These are phyloP conservation scores for Nakazawaea ernobii DNA, from an alignment of 805 yeast genomes.

Conservation along the genomic window DNA sequence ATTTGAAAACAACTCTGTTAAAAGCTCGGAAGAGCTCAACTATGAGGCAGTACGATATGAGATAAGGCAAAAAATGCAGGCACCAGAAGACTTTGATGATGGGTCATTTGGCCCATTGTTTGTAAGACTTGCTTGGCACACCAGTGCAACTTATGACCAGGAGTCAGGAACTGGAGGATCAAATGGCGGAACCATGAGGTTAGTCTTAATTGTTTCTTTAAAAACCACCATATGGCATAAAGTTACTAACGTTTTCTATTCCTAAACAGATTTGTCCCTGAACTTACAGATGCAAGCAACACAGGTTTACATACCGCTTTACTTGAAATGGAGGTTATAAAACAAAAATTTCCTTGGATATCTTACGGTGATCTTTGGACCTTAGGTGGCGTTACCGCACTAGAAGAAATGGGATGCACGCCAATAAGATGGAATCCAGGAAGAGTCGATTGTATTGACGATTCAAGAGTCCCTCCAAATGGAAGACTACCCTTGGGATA, in stretches of 20 bases:
- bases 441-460: conserved; percentile 51
- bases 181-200: conserved; percentile 65
- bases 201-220: neutral
- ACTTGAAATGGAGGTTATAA: conserved; percentile 50
- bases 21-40: conserved; percentile 15
- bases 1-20: conserved; percentile 8
- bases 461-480: conserved; percentile 49
- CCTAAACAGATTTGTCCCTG: conserved; percentile 35
- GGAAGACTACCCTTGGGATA: conserved; percentile 75
- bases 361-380: conserved; percentile 78
- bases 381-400: conserved; percentile 70
- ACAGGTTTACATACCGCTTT: conserved; percentile 58
- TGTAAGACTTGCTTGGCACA: conserved; percentile 82
- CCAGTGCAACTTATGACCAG: conserved; percentile 74
- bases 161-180: conserved; percentile 55
- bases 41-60: conserved; percentile 30
- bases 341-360: conserved; percentile 59
- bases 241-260: conserved; percentile 11
- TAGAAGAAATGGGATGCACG: conserved; percentile 79
- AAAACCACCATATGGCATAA: neutral
- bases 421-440: conserved; percentile 81
- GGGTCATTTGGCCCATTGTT: conserved; percentile 73
- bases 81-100: conserved; percentile 49
- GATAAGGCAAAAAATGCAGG: conserved; percentile 26
- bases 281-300: conserved; percentile 54